Percentiles rank a stretch among this genome's conserved stretches.
Conservation (phyloP, 169 alveolate genomes). For the Eimeria maxima region DNA sequence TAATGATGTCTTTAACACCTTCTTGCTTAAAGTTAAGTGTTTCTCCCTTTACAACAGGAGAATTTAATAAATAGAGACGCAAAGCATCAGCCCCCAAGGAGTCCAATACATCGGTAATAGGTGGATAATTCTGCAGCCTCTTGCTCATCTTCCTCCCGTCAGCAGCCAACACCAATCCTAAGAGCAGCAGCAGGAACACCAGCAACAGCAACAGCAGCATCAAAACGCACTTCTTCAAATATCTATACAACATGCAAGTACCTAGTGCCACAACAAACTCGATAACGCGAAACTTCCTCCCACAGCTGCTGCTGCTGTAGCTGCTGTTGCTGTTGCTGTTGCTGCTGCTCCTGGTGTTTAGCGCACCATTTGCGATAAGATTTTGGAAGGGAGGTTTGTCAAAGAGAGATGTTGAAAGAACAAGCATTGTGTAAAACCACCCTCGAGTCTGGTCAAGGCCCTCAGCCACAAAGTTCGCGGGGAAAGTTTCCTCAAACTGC, state of each 20-base stretch:
- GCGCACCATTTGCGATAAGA: conserved; percentile 96
- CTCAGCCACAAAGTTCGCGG: conserved; percentile 99
- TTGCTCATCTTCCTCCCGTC: conserved; percentile 99
- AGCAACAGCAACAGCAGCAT: no score
- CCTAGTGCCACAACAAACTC: no score
- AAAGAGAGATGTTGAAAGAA: conserved; percentile 95
- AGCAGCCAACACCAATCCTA: conserved; percentile 95
- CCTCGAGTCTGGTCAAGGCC: conserved; percentile 99
- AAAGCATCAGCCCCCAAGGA: conserved; percentile 98
- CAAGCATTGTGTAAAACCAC: conserved; percentile 98
- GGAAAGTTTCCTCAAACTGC: conserved; percentile 92
- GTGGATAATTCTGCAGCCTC: conserved; percentile 96
- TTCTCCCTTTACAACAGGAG: conserved; percentile 99
- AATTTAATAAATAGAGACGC: conserved; percentile 96
- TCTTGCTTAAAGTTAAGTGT: conserved; percentile 95
- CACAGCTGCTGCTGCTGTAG: background rate
- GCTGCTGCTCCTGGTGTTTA: background rate
- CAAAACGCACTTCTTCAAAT: background rate
- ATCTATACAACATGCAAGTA: no score
- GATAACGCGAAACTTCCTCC: no score
- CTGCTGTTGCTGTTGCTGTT: background rate
- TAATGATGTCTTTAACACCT: conserved; percentile 96
- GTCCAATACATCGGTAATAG: conserved; percentile 80
- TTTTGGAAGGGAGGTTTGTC: conserved; percentile 97
- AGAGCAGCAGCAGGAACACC: no score